phyloP scores from a whole-genome alignment of 805 yeast genomes.

The Candida ponderosae region DNA sequence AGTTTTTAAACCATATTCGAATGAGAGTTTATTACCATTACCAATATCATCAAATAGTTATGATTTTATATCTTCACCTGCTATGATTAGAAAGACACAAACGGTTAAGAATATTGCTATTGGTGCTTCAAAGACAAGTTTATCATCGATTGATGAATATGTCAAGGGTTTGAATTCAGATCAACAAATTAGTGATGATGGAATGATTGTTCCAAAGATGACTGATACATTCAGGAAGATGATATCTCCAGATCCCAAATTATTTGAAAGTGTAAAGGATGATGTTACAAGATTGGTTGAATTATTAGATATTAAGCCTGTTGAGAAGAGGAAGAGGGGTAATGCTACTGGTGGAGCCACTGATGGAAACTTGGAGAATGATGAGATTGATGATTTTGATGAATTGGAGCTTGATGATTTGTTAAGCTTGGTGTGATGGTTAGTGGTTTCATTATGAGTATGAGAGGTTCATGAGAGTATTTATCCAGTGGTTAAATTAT shows the following conservation, averaged over 20 bases:
- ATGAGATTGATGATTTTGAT: slow-evolving; percentile 3
- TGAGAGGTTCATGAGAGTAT: too few relatives aligned
- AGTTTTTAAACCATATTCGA: slow-evolving; percentile 10
- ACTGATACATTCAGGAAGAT: slow-evolving; percentile 15
- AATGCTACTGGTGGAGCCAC: background rate
- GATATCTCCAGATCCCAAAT: slow-evolving; percentile 9
- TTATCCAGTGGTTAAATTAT: too few relatives aligned
- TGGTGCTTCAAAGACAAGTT: slow-evolving; percentile 1
- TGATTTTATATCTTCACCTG: slow-evolving; percentile 17
- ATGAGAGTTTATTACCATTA: slow-evolving; percentile 10
- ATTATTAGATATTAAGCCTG: slow-evolving; percentile 13
- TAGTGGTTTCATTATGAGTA: too few relatives aligned
- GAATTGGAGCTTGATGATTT: background rate
- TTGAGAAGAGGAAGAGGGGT: background rate
- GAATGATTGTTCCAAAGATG: slow-evolving; percentile 20
- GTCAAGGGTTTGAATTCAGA: slow-evolving; percentile 1
- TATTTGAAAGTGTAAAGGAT: slow-evolving; percentile 5
- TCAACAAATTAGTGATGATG: slow-evolving; percentile 8
- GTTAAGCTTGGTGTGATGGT: background rate
- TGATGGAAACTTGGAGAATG: slow-evolving; percentile 3
- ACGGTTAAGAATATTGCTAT: slow-evolving; percentile 10
- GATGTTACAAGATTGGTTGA: slow-evolving; percentile 6
- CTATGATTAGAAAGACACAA: slow-evolving; percentile 16
- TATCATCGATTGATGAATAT: background rate
- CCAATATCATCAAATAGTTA: slow-evolving; percentile 5